Percentiles rank a stretch among this genome's conserved stretches.
Conservation (phyloP, 345 rosid genomes). For the Boechera stricta region DNA sequence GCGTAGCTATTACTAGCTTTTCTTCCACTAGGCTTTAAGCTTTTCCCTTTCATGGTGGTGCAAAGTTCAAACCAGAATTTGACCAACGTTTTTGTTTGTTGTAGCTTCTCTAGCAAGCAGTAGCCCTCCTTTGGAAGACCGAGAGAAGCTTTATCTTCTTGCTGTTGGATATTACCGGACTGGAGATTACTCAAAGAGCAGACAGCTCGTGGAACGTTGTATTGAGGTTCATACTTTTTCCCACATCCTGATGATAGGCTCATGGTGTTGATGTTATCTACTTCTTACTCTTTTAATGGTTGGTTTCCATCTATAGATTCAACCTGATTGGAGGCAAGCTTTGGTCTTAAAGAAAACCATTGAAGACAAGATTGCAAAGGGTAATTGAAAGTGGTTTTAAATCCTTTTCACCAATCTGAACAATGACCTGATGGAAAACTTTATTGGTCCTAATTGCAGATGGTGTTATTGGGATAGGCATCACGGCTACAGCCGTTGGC, state of each 20-base stretch:
- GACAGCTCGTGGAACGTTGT: constrained; percentile 69
- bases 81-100: constrained; percentile 7
- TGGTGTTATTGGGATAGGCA: constrained; percentile 89
- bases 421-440: constrained; percentile 6
- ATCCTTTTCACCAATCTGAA: neutral
- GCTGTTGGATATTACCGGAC: constrained; percentile 78
- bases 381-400: constrained; percentile 38
- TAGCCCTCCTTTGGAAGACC: constrained; percentile 55
- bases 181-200: constrained; percentile 73
- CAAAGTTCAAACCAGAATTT: neutral
- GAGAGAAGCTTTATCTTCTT: constrained; percentile 82
- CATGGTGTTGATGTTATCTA: neutral
- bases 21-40: neutral
- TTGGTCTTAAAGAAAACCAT: constrained; percentile 65
- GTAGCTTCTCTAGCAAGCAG: constrained; percentile 66
- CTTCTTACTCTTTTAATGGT: neutral
- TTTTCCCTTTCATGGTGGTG: constrained; percentile 3
- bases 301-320: constrained; percentile 54
- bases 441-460: constrained; percentile 53
- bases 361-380: constrained; percentile 71
- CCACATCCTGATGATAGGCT: neutral
- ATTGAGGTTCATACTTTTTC: constrained; percentile 55
- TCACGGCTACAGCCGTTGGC: constrained; percentile 84
- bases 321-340: constrained; percentile 91
- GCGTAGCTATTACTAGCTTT: neutral